Base-by-base conservation (phyloP, 495 filamentous ascomycete species). In the Trichoderma gamsii region DNA sequence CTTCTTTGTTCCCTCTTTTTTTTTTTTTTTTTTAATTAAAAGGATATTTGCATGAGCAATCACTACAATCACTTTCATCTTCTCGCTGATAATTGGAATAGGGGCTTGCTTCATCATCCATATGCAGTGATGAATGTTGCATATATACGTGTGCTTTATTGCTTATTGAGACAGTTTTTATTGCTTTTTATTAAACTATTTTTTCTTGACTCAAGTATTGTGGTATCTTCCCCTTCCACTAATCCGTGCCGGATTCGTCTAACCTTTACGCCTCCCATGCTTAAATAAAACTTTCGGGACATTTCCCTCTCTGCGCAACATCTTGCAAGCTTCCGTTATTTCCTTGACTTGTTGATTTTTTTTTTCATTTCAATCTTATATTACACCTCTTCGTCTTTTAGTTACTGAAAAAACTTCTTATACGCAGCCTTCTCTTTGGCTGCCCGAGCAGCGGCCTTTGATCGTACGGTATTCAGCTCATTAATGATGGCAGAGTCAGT, bases 391-490 rank as follows among this genome's bases (percentile, higher is more conserved):
- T 38, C 3, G 5, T 44, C 7, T n/a, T 27, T 27, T 35, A 8
- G 12, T 41, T 64, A 83, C 16, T 70, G 75, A 73, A 98, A 98
- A 81, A 93, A 93, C 81, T 93, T 97, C 80, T 87, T 87, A 74
- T 92, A 95, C 35, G 89, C 90, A 41, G 87, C 90, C 82, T 92
- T 94, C 81, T 98, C 92, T 83, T 91, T 96, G 75, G 89, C 89
- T 70, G 86, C 81, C 72, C 89, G 85, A 65, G 87, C 90, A 63
- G 86, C 85, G 51, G 89, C 84, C 66, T 81, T 84, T 80, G 89
- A 88, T 85, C 94, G 96, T 35, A 93, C 88, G 65, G 82, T 80
- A 43, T 82, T 81, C 44, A 96, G 83, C 78, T 97, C 92, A 73
- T 88, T 89, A 66, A 78, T 76, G 65, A 98, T 85, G 61, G 86